Conservation (phyloP, 2,329 filamentous ascomycete species). For the Grosmannia huntii region DNA sequence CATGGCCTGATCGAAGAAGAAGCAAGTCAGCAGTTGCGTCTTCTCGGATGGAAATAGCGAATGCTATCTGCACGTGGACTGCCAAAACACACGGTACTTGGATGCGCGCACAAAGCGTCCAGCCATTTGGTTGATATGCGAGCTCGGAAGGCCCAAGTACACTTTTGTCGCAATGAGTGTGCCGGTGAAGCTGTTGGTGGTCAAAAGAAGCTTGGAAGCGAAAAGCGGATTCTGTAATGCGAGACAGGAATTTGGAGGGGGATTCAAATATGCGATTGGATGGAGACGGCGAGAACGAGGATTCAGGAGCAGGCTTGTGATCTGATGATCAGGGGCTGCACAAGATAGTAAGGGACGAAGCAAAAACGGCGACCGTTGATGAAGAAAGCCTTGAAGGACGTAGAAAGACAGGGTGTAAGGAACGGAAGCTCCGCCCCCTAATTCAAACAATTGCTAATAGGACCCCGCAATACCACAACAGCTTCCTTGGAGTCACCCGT, state of each 20-base stretch:
- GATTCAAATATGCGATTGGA: background rate
- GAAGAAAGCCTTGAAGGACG: background rate
- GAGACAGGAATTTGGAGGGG: background rate
- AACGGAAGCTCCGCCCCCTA: constrained; percentile 4
- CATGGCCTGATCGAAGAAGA: constrained; percentile 56
- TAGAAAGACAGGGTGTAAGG: background rate
- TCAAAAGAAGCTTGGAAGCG: background rate
- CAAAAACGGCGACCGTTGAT: background rate
- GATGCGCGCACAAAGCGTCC: constrained; percentile 56
- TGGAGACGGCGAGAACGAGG: background rate
- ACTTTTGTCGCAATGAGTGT: background rate
- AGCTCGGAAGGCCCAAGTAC: background rate
- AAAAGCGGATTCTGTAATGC: background rate
- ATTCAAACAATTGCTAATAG: background rate
- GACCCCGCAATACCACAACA: background rate
- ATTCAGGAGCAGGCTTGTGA: background rate
- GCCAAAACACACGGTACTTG: constrained; percentile 46
- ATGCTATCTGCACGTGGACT: background rate
- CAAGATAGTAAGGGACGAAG: background rate
- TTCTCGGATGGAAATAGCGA: background rate
- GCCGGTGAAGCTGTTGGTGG: background rate
- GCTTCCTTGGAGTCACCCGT: background rate
- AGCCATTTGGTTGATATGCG: constrained; percentile 30
- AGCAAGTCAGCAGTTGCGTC: background rate
- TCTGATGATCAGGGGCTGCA: background rate